A percentile compares a stretch with the other conserved stretches of the same genome.
Evolutionary conservation across 1,284 basidiomycete species (phyloP).

Genomic region (Puccinia horiana): DNA sequence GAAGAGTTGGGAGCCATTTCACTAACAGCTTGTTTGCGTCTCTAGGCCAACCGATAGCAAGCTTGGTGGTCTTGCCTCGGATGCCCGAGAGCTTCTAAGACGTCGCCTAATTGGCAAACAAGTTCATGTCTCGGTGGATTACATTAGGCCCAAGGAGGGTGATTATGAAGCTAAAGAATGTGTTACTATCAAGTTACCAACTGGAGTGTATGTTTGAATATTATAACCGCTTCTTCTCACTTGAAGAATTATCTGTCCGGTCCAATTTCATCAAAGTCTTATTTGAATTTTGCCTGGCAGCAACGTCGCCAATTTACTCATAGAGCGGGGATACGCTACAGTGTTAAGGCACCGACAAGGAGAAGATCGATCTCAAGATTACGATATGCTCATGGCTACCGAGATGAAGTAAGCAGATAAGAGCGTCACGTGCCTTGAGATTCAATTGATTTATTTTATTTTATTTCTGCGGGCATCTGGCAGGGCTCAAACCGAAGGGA

Average conservation of each 20-base stretch:
- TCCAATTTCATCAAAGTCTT: conserved; percentile 46
- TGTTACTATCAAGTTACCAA: conserved; percentile 59
- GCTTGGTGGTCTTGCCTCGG: conserved; percentile 82
- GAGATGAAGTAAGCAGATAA: conserved; percentile 73
- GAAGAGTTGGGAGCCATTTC: background rate
- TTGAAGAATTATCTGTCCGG: background rate
- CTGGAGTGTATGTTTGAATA: conserved; percentile 28
- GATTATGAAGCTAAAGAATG: conserved; percentile 90
- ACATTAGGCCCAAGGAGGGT: conserved; percentile 85
- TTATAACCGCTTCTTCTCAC: background rate
- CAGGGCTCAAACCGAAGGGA: conserved; percentile 70
- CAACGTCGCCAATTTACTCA: conserved; percentile 85
- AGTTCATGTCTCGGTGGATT: conserved; percentile 80
- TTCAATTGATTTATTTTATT: conserved; percentile 23
- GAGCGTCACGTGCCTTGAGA: background rate
- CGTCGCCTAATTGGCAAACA: conserved; percentile 87
- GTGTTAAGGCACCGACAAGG: conserved; percentile 86
- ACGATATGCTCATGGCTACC: conserved; percentile 90
- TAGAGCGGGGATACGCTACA: conserved; percentile 87
- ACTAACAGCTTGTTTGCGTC: background rate
- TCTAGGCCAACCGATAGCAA: conserved; percentile 75
- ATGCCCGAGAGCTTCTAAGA: conserved; percentile 85
- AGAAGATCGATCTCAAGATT: conserved; percentile 89
- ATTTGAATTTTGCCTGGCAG: conserved; percentile 60
- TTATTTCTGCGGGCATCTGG: conserved; percentile 59